A percentile compares a stretch with the other conserved stretches of the same genome.
Evolutionary conservation across 2,329 filamentous ascomycete genomes (phyloP).

Genomic region (Clarireedia monteithiana): DNA sequence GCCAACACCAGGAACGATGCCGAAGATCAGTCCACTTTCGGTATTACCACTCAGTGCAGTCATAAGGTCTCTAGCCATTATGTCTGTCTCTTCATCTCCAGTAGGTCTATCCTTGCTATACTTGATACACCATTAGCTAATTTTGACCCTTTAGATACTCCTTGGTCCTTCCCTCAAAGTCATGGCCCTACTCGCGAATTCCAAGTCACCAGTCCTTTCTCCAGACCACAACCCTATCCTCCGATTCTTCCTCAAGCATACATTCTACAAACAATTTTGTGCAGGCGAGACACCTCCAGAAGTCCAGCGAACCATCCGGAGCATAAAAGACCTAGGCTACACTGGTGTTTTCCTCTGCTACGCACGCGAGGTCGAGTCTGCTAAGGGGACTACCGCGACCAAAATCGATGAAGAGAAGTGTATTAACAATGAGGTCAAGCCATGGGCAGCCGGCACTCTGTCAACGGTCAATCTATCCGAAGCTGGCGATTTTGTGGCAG

Average conservation of each 20-base stretch:
- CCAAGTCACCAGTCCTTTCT: conserved; percentile 57
- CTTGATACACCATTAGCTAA: conserved; percentile 15
- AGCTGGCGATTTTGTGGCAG: conserved; percentile 44
- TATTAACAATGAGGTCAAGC: conserved; percentile 52
- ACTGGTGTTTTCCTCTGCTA: conserved; percentile 80
- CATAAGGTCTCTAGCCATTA: conserved; percentile 62
- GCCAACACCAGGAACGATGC: conserved; percentile 7
- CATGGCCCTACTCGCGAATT: conserved; percentile 63
- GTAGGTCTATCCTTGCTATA: conserved; percentile 12
- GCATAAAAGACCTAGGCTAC: conserved; percentile 68
- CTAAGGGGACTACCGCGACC: conserved; percentile 38
- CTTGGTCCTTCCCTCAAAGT: conserved; percentile 61
- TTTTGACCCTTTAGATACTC: conserved; percentile 37
- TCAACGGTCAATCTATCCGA: conserved; percentile 55
- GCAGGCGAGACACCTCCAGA: conserved; percentile 68
- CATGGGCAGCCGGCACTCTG: conserved; percentile 68
- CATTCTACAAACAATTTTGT: conserved; percentile 88
- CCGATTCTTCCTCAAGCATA: conserved; percentile 64
- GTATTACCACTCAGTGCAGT: conserved; percentile 60
- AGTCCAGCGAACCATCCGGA: conserved; percentile 55
- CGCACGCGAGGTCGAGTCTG: conserved; percentile 62
- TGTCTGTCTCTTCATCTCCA: conserved; percentile 61
- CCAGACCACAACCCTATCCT: conserved; percentile 70
- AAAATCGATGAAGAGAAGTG: conserved; percentile 40
- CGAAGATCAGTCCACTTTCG: conserved; percentile 42